phyloP scores from a whole-genome alignment of 2,329 filamentous ascomycete genomes.

The Akanthomyces uredinophilus region DNA sequence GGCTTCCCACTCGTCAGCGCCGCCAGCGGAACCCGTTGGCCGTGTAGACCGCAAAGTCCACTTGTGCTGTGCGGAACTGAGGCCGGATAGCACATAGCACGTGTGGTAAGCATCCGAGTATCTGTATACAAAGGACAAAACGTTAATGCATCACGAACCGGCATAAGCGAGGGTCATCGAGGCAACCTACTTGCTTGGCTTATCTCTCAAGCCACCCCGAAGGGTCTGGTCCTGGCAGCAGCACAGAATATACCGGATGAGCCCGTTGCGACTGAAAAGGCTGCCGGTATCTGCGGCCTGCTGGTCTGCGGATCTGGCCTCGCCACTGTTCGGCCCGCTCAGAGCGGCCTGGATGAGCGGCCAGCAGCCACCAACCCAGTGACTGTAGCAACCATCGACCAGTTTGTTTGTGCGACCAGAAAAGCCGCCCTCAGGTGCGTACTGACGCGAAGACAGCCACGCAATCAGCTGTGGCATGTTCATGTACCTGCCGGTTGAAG shows the following conservation, averaged over 20 bases:
- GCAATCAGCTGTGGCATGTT: conserved; percentile 71
- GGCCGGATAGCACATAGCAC: conserved; percentile 81
- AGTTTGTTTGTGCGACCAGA: conserved; percentile 95
- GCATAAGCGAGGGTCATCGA: conserved; percentile 21
- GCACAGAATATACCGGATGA: conserved; percentile 82
- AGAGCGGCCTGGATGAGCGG: conserved; percentile 79
- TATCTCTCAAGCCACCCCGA: conserved; percentile 83
- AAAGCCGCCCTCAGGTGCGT: conserved; percentile 86
- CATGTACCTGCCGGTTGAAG: conserved; percentile 53
- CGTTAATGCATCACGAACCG: conserved; percentile 14
- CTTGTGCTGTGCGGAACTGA: conserved; percentile 75
- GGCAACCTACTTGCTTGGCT: conserved; percentile 72
- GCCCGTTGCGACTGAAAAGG: conserved; percentile 75
- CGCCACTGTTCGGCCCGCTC: conserved; percentile 41
- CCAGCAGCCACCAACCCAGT: conserved; percentile 97
- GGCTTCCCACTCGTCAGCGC: conserved; percentile 41
- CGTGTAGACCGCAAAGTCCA: conserved; percentile 42
- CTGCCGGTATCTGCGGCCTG: conserved; percentile 34
- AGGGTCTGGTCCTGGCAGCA: conserved; percentile 73
- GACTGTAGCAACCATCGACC: conserved; percentile 96
- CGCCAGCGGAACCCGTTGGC: conserved; percentile 28
- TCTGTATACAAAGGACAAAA: conserved; percentile 34
- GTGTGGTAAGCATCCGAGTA: conserved; percentile 86
- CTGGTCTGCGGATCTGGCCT: conserved; percentile 25
- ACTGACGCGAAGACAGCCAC: conserved; percentile 87